Evolutionary conservation across 2,329 filamentous ascomycete species (phyloP).

Genomic region (Ophiostoma sp.): DNA sequence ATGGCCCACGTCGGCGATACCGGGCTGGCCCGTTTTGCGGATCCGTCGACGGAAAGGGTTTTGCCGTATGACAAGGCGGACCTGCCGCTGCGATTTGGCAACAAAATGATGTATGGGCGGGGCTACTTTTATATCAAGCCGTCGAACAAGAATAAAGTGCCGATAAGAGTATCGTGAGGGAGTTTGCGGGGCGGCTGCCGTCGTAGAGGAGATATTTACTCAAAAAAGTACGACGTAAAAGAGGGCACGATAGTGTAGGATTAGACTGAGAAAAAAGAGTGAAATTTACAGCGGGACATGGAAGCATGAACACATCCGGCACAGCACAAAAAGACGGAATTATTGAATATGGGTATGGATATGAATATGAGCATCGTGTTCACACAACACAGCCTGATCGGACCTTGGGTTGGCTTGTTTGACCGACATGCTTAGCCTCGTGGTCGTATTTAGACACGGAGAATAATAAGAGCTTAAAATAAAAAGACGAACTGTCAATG

Average conservation of each 20-base stretch:
- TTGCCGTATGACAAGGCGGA: background rate
- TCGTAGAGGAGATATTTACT: no score
- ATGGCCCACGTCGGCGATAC: constrained; percentile 32
- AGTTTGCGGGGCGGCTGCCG: no score
- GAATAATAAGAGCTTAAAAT: no score
- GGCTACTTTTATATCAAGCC: background rate
- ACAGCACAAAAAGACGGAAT: background rate
- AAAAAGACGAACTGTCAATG: background rate
- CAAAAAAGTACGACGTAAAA: no score
- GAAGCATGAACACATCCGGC: background rate
- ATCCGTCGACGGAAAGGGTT: constrained; percentile 18
- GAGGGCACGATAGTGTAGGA: no score
- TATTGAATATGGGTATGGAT: no score
- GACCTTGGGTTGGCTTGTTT: background rate
- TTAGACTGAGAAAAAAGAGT: no score
- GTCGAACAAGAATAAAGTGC: no score
- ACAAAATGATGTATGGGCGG: background rate
- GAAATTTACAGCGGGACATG: background rate
- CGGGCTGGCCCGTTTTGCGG: constrained; percentile 29
- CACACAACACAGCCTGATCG: background rate
- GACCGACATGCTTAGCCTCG: background rate
- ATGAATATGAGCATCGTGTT: no score
- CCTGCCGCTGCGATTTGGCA: constrained; percentile 27
- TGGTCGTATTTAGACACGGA: no score
- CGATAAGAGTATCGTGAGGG: no score